phyloP scores from a whole-genome alignment of 2,329 filamentous ascomycete genomes.

The Penicillium griseofulvum region DNA sequence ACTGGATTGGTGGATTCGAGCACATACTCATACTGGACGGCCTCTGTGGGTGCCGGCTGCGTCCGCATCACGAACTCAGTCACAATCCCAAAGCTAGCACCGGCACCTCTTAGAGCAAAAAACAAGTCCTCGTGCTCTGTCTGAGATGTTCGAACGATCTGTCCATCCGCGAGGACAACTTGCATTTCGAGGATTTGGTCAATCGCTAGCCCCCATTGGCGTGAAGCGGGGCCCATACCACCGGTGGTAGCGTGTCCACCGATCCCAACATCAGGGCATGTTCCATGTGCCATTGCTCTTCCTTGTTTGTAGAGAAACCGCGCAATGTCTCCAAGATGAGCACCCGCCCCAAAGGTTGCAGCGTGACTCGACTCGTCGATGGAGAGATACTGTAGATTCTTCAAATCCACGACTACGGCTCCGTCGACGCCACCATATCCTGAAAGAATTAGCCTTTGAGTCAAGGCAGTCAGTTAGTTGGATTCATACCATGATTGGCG shows the following conservation, averaged over 20 bases:
- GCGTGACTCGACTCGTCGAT: constrained; percentile 26
- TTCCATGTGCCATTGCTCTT: too few relatives aligned
- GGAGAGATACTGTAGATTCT: constrained; percentile 27
- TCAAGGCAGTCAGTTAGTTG: background rate
- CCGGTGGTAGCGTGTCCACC: too few relatives aligned
- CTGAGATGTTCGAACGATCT: too few relatives aligned
- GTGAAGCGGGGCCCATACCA: too few relatives aligned
- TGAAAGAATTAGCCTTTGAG: background rate
- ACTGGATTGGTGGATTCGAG: too few relatives aligned
- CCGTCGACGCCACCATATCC: constrained; percentile 29
- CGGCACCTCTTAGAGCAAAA: constrained; percentile 34
- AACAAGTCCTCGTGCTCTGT: constrained; percentile 25
- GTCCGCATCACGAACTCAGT: constrained; percentile 36
- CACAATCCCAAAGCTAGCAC: constrained; percentile 33
- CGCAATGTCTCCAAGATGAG: constrained; percentile 23
- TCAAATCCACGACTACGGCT: constrained; percentile 24
- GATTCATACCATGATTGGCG: constrained; percentile 46
- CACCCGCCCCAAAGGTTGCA: constrained; percentile 33
- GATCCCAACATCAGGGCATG: too few relatives aligned
- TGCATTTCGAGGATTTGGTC: too few relatives aligned
- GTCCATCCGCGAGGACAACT: too few relatives aligned
- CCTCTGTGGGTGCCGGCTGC: constrained; percentile 2
- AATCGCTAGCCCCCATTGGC: too few relatives aligned
- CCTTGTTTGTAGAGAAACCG: too few relatives aligned
- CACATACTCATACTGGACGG: too few relatives aligned